Evolutionary conservation across 345 rosid species (phyloP).

Genomic region (Eucalyptus pauciflora): DNA sequence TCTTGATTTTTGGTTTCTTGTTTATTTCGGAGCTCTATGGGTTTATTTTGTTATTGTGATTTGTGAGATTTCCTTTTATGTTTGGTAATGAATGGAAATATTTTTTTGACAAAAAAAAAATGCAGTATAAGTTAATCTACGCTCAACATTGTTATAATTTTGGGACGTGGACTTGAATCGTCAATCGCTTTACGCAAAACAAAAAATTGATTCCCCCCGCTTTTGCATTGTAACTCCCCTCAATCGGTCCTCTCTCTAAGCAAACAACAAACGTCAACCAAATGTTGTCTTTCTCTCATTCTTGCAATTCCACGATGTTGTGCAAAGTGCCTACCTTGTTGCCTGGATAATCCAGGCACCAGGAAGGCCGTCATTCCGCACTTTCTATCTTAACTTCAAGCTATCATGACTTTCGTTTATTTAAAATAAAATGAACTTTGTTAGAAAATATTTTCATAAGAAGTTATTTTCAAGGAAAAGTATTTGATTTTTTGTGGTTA

Average conservation of each 20-base stretch:
- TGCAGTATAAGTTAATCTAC: neutral
- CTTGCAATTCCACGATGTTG: neutral
- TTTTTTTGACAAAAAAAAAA: too few species aligned
- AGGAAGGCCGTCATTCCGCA: neutral
- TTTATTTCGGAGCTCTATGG: too few species aligned
- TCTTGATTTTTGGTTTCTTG: too few species aligned
- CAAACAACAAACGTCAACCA: neutral
- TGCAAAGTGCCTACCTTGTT: neutral
- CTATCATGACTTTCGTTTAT: neutral
- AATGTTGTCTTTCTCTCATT: neutral
- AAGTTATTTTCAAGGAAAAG: neutral
- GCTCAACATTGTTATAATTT: neutral
- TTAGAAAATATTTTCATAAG: neutral
- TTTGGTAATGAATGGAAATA: too few species aligned
- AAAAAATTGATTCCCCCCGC: neutral
- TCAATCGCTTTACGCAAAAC: accelerated
- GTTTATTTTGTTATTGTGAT: too few species aligned
- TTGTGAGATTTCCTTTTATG: too few species aligned
- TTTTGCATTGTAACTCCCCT: neutral
- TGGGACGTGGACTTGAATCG: neutral
- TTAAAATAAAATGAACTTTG: too few species aligned
- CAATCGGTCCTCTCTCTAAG: neutral
- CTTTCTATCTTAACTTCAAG: neutral
- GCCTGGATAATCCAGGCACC: neutral
- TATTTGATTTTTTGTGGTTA: neutral